Evolutionary conservation across 768 basidiomycete genomes (phyloP).

Genomic region (Lentinula sp.): DNA sequence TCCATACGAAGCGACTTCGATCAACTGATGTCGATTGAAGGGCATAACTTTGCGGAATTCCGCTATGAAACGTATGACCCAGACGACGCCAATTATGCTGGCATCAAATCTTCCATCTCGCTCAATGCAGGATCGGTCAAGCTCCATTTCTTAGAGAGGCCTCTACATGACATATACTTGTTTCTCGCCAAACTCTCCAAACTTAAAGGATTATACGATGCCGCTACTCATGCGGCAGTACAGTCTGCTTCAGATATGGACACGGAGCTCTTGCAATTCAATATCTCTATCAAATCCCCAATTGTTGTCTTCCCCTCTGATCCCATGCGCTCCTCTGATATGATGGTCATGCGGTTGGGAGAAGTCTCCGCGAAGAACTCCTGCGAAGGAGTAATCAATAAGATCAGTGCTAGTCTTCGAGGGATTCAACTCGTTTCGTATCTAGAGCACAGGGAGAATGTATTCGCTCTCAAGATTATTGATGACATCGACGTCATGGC

Average conservation of each 20-base stretch:
- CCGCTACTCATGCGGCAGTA: conserved; percentile 88
- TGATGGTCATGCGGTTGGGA: conserved; percentile 78
- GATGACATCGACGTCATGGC: conserved; percentile 80
- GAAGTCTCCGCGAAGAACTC: conserved; percentile 81
- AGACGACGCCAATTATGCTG: conserved; percentile 57
- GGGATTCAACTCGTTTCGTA: conserved; percentile 83
- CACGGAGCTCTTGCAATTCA: conserved; percentile 79
- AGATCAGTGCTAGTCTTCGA: conserved; percentile 66
- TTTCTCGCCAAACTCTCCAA: conserved; percentile 83
- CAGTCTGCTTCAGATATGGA: conserved; percentile 85
- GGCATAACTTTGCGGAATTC: conserved; percentile 90
- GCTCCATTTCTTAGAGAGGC: conserved; percentile 82
- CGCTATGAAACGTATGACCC: conserved; percentile 89
- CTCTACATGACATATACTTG: conserved; percentile 82
- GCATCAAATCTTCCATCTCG: conserved; percentile 77
- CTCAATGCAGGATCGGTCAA: conserved; percentile 87
- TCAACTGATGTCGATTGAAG: conserved; percentile 88
- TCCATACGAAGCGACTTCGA: conserved; percentile 65
- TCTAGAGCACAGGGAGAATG: conserved; percentile 40
- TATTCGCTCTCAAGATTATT: conserved; percentile 74
- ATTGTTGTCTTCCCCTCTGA: conserved; percentile 85
- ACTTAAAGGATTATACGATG: conserved; percentile 91
- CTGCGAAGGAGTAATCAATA: conserved; percentile 52
- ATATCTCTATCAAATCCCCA: conserved; percentile 85
- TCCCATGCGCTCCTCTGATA: conserved; percentile 54